A percentile compares a stretch with the other conserved stretches of the same genome.
phyloP scores from a whole-genome alignment of 2,329 filamentous ascomycete genomes.

The Phialocephala subalpina region DNA sequence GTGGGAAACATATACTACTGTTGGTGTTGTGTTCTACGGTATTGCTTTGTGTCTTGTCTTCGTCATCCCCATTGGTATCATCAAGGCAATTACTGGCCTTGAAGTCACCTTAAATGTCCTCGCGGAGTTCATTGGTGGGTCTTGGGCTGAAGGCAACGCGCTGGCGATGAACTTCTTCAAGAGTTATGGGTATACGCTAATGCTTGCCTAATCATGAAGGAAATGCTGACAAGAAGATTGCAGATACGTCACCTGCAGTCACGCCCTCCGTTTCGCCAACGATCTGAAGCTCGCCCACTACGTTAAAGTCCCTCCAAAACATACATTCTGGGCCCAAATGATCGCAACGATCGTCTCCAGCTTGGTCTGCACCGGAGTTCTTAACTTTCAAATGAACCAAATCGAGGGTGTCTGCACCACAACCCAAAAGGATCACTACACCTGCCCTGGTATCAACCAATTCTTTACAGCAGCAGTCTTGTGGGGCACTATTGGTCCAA shows the following conservation, averaged over 20 bases:
- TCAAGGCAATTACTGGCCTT: slow-evolving; percentile 55
- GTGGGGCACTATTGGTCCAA: slow-evolving; percentile 17
- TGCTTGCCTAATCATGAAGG: background rate
- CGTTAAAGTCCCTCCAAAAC: slow-evolving; percentile 57
- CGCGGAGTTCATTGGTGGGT: slow-evolving; percentile 76
- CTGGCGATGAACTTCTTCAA: slow-evolving; percentile 83
- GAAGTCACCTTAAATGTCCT: slow-evolving; percentile 70
- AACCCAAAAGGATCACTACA: slow-evolving; percentile 54
- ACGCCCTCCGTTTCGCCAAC: slow-evolving; percentile 55
- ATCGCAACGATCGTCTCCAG: slow-evolving; percentile 56
- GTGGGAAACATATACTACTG: slow-evolving; percentile 60
- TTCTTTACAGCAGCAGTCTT: slow-evolving; percentile 65
- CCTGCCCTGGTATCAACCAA: slow-evolving; percentile 59
- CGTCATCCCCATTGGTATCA: slow-evolving; percentile 46
- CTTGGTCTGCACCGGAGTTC: slow-evolving; percentile 50
- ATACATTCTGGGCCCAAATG: slow-evolving; percentile 56
- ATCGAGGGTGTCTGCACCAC: slow-evolving; percentile 51
- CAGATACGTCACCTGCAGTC: slow-evolving; percentile 53
- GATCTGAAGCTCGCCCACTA: slow-evolving; percentile 62
- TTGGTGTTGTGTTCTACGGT: slow-evolving; percentile 42
- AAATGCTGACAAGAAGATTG: background rate
- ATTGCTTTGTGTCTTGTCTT: slow-evolving; percentile 43
- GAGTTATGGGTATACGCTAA: slow-evolving; percentile 62
- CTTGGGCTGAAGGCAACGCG: slow-evolving; percentile 70
- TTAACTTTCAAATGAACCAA: slow-evolving; percentile 49